Base-by-base conservation (phyloP, 345 rosid species). In the Gossypium sturtianum region DNA sequence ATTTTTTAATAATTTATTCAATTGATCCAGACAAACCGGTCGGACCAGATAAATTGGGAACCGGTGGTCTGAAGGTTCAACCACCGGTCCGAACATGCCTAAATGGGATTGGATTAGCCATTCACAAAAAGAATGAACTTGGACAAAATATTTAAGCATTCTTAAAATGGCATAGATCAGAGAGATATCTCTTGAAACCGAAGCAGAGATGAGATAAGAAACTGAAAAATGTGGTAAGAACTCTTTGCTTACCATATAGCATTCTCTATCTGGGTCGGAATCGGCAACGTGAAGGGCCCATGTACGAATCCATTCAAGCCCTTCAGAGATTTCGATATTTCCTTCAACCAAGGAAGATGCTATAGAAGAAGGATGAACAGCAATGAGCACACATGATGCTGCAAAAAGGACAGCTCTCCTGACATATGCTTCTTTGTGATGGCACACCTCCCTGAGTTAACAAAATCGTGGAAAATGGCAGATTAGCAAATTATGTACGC, bases 401-500 rank as follows among this genome's bases (percentile, higher is more conserved):
- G 98, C 92, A 71, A 89, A 90, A 70, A 95, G 95, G 72, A 87
- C 96, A 22, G 99, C 94, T 79, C 82, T 89, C 82, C 99, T 87
- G 27, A 95, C 99, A 80, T 89, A 93, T 20, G 94, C 98, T 86
- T 95, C 99, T 73, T 86, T 81, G 84, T 93, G 98, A 79, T 84
- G 84, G 78, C 90, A 90, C 73, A 95, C 79, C 75, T 90, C 93
- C 87, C 98, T 95, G 90, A 8, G 54, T 12, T 25, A 59, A 59
- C 70, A 69, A 61, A 58, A 38, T 52, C 2, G 11, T 62, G 20
- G 60, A 44, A 29, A 58, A 34, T 66, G 41, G 43, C 34, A 62
- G 48, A 53, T 38, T 41, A 56, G 7, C 74, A 54, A 29, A 54
- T 41, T 15, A 51, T 0, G 4, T 51, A 16, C 23, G 10, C 12